Evolutionary conservation across 495 filamentous ascomycete species (phyloP), one percentile per base, ranked within the genome.

Genomic region (Aspergillus cavernicola): DNA sequence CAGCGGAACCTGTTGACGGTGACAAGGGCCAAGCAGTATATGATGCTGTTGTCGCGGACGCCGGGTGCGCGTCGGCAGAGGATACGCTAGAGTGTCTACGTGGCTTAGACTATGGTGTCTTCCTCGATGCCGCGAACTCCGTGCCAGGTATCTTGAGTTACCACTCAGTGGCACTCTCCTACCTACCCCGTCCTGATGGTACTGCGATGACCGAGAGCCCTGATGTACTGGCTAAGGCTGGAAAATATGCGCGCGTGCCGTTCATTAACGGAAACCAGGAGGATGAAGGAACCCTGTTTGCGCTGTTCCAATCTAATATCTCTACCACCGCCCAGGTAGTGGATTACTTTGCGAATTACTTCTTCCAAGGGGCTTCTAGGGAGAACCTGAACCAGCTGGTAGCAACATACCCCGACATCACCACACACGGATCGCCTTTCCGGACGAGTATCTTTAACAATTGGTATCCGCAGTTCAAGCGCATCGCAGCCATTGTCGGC

Each of bases 401-500:
- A 9, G 68, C 63, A 22, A 75, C 73, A 0, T 89, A 89, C 63
- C 68, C 74, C 10, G 50, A 74, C n/a, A 70, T 64, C 31, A 52
- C 74, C 13, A 61, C 67, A 11, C 69, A 75, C 31, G 85, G 85
- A 23, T 83, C 79, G 0, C 87, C 87, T 5, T 89, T 87, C 71
- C 70, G 80, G 40, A 88, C 84, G 0, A 76, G 84, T 12, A 51
- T 73, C 8, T 33, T 79, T 3, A 85, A 90, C 66, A 81, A 83
- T 56, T 69, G 79, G 61, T 90, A 89, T 57, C 85, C 87, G 0
- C 77, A 86, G 59, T 89, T 82, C 74, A 92, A 91, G 65, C 84
- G 86, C 3, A 71, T 89, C 0, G 83, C 87, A 1, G 86, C 87
- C n/a, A 83, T 90, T 40, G 72, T 90, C 0, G 87, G 87, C 22